Evolutionary conservation across 2,329 filamentous ascomycete genomes (phyloP), one percentile per base, ranked within the genome.

Genomic region (Exophiala phaeomuriformis): DNA sequence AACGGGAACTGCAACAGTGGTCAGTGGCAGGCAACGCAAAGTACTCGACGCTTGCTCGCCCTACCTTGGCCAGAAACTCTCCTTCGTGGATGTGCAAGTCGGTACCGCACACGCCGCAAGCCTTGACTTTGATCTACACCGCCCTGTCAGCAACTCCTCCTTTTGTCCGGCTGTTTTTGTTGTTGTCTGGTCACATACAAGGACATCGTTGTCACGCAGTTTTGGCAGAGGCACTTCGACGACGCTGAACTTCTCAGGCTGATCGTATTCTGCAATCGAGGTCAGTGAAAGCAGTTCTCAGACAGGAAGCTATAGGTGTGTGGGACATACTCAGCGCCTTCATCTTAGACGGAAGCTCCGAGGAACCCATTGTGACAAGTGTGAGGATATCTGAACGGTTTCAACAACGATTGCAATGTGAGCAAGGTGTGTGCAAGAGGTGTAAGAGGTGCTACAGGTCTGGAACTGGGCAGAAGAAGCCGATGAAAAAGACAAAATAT

Each of bases 201-300:
- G 69, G 60, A 83, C 72, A 68, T 84, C 80, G 55, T 80, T 77
- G 29, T 80, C 74, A 61, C 80, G 77, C 59, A 84, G 69, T 61
- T 72, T 75, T 19, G 82, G 82, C 4, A 85, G 76, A 58, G 82
- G 81, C 35, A 84, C 77, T 7, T 80, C 72, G 60, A 84, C 80
- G 55, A 85, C 76, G 59, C 74, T 73, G 69, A 77, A 83, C 55
- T 78, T 73, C 66, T 81, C 73, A 41, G 81, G 81, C 75, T 83
- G 78, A 68, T 80, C 77, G 71, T 84, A 83, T 68, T 49, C 59
- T 61, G 39, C 28, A 8, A 43, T 36, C 32, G 3, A 19, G 10
- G 27, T 48, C 43, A 53, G 51, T 45, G 19, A 19, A 19, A 19
- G 19, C 19, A 19, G 19, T 19, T 19, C 19, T 19, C 19, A 19